Evolutionary conservation across 192 early-diverging fungal species (phyloP).

Genomic region (Coemansia sp.): DNA sequence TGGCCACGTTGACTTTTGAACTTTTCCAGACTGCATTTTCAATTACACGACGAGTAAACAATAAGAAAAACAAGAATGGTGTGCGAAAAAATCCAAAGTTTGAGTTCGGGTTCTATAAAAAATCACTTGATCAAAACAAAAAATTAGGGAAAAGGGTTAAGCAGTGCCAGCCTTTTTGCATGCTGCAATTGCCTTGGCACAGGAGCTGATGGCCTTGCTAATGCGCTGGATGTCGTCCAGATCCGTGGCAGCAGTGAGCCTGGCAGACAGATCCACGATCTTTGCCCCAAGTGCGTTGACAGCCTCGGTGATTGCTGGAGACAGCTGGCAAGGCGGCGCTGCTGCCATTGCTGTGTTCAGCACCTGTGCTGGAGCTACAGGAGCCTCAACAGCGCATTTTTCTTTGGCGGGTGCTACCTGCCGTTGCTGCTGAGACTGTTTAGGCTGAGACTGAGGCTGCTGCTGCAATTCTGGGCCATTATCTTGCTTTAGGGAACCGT

Average conservation of each 20-base stretch:
- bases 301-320: conserved; percentile 2
- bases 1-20: conserved; percentile 18
- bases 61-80: neutral
- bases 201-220: conserved; percentile 20
- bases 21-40: neutral
- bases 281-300: conserved; percentile 23
- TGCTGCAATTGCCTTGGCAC: conserved; percentile 19
- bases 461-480: neutral
- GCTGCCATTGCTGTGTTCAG: neutral
- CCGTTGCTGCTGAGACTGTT: too few species aligned
- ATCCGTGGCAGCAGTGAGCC: conserved; percentile 14
- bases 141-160: neutral
- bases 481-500: conserved; percentile 5
- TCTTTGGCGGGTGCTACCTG: neutral
- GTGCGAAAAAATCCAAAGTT: neutral
- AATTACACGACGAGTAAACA: neutral
- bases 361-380: neutral
- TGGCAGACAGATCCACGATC: conserved; percentile 18
- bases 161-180: conserved; percentile 5
- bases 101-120: neutral
- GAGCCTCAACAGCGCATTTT: neutral
- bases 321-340: neutral
- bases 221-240: conserved; percentile 17
- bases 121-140: neutral
- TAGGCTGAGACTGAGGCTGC: neutral